phyloP scores from a whole-genome alignment of 2,329 filamentous ascomycete species.

The Ceratocystis eucalypticola region DNA sequence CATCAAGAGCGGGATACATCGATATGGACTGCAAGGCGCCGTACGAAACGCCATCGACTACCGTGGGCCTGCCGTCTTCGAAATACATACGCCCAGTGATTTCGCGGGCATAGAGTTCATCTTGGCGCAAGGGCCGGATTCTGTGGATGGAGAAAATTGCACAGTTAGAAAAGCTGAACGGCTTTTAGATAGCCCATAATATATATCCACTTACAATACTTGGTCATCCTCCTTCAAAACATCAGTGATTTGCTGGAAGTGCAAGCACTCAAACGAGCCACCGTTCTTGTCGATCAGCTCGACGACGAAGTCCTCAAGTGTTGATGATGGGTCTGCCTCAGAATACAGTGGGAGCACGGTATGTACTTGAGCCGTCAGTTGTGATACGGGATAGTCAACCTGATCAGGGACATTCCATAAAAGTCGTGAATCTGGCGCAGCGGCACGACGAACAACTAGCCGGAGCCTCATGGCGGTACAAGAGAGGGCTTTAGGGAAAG shows the following conservation, averaged over 20 bases:
- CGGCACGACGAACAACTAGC: constrained; percentile 58
- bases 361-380: constrained; percentile 67
- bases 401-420: constrained; percentile 52
- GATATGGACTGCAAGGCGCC: not conserved
- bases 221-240: constrained; percentile 73
- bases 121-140: constrained; percentile 62
- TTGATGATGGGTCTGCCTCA: constrained; percentile 53
- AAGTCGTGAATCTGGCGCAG: constrained; percentile 56
- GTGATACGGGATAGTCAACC: constrained; percentile 54
- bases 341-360: constrained; percentile 54
- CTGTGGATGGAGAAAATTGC: constrained; percentile 29
- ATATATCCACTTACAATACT: constrained; percentile 48
- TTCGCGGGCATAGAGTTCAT: constrained; percentile 57
- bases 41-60: constrained; percentile 44
- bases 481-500: not conserved
- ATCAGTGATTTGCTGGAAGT: constrained; percentile 59
- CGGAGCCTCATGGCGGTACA: constrained; percentile 48
- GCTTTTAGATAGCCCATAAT: not conserved
- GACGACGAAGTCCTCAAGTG: constrained; percentile 78
- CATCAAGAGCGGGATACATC: not conserved
- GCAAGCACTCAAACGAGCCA: constrained; percentile 70
- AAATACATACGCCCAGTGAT: constrained; percentile 70
- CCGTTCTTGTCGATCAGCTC: constrained; percentile 47
- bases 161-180: constrained; percentile 19
- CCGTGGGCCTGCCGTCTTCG: constrained; percentile 58